Base-by-base conservation (phyloP, 2,329 filamentous ascomycete species). In the Colletotrichum paranaense region DNA sequence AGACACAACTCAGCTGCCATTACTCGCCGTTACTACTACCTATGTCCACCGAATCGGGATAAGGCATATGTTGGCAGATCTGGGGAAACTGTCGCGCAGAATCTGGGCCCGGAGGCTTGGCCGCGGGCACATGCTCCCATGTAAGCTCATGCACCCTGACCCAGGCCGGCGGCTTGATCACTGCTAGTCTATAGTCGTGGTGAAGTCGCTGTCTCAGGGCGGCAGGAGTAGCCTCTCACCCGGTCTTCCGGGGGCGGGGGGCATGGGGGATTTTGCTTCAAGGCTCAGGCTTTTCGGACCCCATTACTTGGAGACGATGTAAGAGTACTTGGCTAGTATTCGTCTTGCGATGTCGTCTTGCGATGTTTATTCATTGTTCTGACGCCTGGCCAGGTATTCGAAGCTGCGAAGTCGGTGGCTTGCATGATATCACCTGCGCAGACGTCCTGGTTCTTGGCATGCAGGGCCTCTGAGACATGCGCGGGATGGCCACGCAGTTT, bases 31-130 rank as follows among this genome's bases (percentile, higher is more conserved):
- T 28, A 32, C 22, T 26, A 8, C 6, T 0, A n/a, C 26, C 16
- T 24, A 14, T 38, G 59, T 16, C 52, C 53, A 28, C n/a, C 12
- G 28, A 38, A 66, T 55, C 55, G 53, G 22, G 67, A 32, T 32
- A 55, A 58, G 16, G 38, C 42, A 49, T 8, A 11, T 49, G 42
- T 49, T 9, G 19, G 42, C 26, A 8, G 67, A 38, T 59, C 28
- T 22, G 38, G 53, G 9, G 9, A 22, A 57, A 12, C 1, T 56
- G 28, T 12, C 35, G 9, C 49, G 28, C 35, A 38, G 11, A 22
- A 22, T 12, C 12, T 26, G 30, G 59, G 24, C 67, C 46, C 59
- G 59, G 19, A 63, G 67, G 67, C 52, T 26, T 58, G 52, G 67
- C 67, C 49, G 59, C 66, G 66, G 66, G 46, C 58, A 46, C 22